Base-by-base conservation (phyloP, 306 rosid genomes). In the Astragalus membranaceus region DNA sequence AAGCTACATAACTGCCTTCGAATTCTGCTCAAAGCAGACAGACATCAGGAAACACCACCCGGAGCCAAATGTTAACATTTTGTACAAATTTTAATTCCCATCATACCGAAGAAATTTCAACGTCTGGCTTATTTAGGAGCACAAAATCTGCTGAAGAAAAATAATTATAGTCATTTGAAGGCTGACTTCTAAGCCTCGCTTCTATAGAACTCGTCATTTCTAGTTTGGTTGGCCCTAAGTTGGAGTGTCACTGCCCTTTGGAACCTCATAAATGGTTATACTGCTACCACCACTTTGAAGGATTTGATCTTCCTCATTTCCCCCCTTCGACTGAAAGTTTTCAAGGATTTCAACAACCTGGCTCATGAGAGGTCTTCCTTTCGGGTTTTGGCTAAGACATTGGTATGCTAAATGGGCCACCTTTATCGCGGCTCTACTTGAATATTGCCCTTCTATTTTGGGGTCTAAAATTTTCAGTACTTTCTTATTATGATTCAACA, bases 311-410 rank as follows among this genome's bases (percentile, higher is more conserved):
- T 85, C 97, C 51, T 44, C 86, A 64, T 70, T 84, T 43, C 71
- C 92, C 55, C 36, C 84, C 54, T 49, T 57, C 7, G 85, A 47
- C 79, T 92, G 96, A 48, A 77, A 79, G 52, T 81, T 74, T 64
- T 85, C 94, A 1, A 92, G 90, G 60, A 84, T 67, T 66, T 89
- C 88, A 53, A 92, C 97, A 57, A 92, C 96, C 59, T 92, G 87
- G 66, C 83, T 84, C 97, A 92, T 92, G 14, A 85, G 91, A 20
- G 97, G 97, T 69, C 97, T 84, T 23, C 91, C 96, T 74, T 92
- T 92, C 0, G 97, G 97, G 84, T 92, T 92, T 83, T 89, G 96
- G 80, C 97, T 87, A 61, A 92, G 93, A 81, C 97, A 92, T 56
- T 80, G 94, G 74, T 84, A 83, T 52, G 97, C 96, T 72, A 92